Evolutionary conservation across 2,329 filamentous ascomycete species (phyloP), one percentile per base, ranked within the genome.

Genomic region (Aspergillus latus): DNA sequence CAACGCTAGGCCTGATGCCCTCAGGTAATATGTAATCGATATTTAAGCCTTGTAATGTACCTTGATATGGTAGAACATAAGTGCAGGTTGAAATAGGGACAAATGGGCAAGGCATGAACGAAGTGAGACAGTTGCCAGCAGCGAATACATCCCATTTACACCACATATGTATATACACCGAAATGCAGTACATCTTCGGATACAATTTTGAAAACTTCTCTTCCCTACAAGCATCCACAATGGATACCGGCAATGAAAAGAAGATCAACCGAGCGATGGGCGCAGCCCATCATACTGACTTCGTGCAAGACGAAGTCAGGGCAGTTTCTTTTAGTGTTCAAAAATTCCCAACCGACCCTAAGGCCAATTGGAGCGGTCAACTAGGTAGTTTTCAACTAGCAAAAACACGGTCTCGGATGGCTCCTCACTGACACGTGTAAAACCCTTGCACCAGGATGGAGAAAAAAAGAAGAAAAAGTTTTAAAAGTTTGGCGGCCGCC

Each of bases 321-420:
- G 64, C 65, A 68, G 52, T 57, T 65, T 56, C n/a, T 62, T 68
- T n/a, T 4, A 36, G 11, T 69, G 68, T 80, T 83, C 87, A 90
- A 91, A 91, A 87, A 91, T 91, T 91, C 88, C 87, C 82, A 82
- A 79, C 78, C 84, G 83, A 82, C 80, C 82, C 81, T 79, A 80
- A 82, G 83, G 82, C 86, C 84, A 83, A 82, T 77, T 82, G 80
- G 80, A 92, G 88, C 81, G 81, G 88, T 90, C 88, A 88, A 84
- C 80, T 82, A 72, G 78, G 80, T 89, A 89, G 87, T 89, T 89
- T 89, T 89, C 87, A 90, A 89, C 87, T 89, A 90, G 88, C 88
- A 90, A 90, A 89, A 90, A 90, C 82, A 83, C 84, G 83, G 84
- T 85, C 87, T 91, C 88, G 85, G 88, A 90, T 86, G 83, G 86